phyloP scores from a whole-genome alignment of 1,139 yeast genomes.

The Candida frijolesensis region DNA sequence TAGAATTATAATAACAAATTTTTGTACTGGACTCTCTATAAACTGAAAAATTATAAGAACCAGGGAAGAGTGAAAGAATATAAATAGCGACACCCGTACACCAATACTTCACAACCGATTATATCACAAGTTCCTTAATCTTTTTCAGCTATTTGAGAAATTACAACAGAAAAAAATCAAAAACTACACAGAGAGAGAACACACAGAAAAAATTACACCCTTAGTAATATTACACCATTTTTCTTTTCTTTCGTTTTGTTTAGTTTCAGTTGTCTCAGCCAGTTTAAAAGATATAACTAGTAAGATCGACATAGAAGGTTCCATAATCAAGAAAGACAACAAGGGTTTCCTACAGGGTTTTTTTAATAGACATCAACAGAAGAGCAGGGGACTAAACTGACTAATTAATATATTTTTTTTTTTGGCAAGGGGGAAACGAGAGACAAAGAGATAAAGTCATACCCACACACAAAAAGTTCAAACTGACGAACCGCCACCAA shows the following conservation, averaged over 20 bases:
- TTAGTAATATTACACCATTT: constrained; percentile 1
- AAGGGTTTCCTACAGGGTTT: not conserved
- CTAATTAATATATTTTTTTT: not conserved
- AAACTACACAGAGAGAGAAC: not conserved
- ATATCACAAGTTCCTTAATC: constrained; percentile 1
- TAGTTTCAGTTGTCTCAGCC: not conserved
- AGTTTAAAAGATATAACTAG: not conserved
- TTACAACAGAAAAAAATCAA: not conserved
- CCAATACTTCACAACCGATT: not conserved
- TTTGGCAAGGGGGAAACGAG: not conserved
- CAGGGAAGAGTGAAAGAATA: not conserved
- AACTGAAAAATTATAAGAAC: not conserved
- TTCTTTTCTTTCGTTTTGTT: not conserved
- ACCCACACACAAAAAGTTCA: not conserved
- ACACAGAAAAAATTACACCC: not conserved
- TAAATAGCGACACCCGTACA: not conserved
- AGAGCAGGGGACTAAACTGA: too few species aligned
- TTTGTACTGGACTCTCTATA: not conserved
- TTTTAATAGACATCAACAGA: not conserved
- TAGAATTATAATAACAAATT: not conserved
- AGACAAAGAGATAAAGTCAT: not conserved
- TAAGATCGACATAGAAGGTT: not conserved
- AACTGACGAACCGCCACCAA: constrained; percentile 2
- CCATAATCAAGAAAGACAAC: too few species aligned
- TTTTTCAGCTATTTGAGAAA: not conserved